phyloP scores from a whole-genome alignment of 805 yeast species.

The Suhomyces xylopsoci region DNA sequence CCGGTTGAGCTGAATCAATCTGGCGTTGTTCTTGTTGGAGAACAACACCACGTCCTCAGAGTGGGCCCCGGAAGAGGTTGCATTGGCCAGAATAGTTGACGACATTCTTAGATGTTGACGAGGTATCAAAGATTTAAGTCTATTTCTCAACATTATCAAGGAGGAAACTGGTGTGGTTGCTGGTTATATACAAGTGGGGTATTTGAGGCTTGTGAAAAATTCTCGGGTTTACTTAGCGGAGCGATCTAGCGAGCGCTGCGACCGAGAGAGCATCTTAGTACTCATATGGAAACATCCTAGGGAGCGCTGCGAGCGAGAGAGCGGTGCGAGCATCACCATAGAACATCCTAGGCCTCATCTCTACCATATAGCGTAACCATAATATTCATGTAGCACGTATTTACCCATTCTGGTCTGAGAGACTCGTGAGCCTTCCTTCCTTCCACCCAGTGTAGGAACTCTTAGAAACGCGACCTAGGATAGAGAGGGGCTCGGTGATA shows the following conservation, averaged over 20 bases:
- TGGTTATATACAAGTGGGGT: neutral
- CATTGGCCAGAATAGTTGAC: conserved; percentile 9
- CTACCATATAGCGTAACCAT: no score
- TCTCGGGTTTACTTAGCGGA: neutral
- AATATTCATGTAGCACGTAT: no score
- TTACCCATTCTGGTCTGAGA: no score
- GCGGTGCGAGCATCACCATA: neutral
- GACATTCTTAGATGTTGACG: conserved; percentile 16
- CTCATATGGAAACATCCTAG: no score
- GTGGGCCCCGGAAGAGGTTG: conserved; percentile 13
- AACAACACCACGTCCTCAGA: conserved; percentile 60
- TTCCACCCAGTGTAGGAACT: no score
- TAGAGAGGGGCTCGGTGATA: neutral
- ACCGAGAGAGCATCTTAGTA: neutral
- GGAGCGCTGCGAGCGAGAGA: neutral
- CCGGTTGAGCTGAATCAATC: conserved; percentile 75
- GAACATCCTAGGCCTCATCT: neutral
- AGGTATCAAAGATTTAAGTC: neutral
- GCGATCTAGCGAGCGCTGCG: neutral
- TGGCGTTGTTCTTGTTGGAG: conserved; percentile 57
- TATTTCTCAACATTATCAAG: conserved; percentile 9
- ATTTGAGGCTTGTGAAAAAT: conserved; percentile 5
- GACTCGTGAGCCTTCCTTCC: no score
- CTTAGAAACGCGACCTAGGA: neutral
- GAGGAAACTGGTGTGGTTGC: neutral